Base-by-base conservation (phyloP, 202 grass and related monocot genomes). In the Setaria viridis region DNA sequence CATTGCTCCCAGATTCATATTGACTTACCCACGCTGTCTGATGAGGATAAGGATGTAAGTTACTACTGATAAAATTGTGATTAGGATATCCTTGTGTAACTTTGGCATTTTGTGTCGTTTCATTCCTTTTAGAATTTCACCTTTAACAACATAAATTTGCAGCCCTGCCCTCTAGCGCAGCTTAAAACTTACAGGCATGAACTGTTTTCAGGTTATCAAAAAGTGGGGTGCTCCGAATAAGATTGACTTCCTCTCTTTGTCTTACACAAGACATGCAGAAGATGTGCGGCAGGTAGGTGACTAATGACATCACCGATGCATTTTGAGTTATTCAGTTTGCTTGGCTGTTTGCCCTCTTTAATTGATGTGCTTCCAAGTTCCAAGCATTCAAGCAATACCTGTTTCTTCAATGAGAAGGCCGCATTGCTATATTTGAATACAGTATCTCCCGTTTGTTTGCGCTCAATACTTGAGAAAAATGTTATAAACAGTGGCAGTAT, bases 1-100 rank as follows among this genome's bases (percentile, higher is more conserved):
- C 97, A 99, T 82, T 86, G 88, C 76, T 99, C 97, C 14, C 97
- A 99, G 91, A 88, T 99, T 35, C 92, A 93, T 88, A 99, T 99
- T 39, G 92, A 91, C 74, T 78, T 99, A n/a, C 97, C 97, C 5
- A 99, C 97, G 47, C 92, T 99, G 3, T 90, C 97, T 86, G 90
- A 94, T 75, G 82, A 79, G 39, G 97, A 99, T 20, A 99, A 93
- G 81, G 94, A 93, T 74, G 97, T 99, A 93, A 74, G 93, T 13
- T 80, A 12, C 60, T 45, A 25, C 51, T 72, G 11, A 4, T 11
- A 6, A 7, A n/a, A 21, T 8, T 10, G 30, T 64, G 39, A 39
- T 88, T 37, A 67, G 14, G 79, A 11, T 78, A 17, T 84, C 80
- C 41, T 73, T 35, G n/a, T 11, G 8, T 60, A 70, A 20, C 41